Percentiles rank a stretch among this genome's conserved stretches.
These are phyloP conservation scores for Alternaria sp. DNA, from an alignment of 2,329 filamentous ascomycete genomes.

Conservation along the genomic window DNA sequence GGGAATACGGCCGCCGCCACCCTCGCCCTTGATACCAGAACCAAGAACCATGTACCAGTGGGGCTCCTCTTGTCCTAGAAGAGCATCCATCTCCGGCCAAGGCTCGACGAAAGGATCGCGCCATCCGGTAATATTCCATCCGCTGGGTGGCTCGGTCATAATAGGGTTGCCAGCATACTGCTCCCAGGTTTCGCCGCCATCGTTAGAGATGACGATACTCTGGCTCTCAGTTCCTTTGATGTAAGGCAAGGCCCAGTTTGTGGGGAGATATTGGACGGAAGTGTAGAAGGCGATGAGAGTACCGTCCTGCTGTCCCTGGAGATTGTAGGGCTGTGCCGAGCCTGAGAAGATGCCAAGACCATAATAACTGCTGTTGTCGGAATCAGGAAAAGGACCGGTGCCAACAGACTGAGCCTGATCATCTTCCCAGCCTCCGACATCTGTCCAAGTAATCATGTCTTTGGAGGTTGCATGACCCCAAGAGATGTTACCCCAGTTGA, in stretches of 20 bases:
- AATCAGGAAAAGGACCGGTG: conserved; percentile 44
- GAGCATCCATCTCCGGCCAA: conserved; percentile 51
- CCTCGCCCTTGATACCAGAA: conserved; percentile 55
- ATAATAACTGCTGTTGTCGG: conserved; percentile 53
- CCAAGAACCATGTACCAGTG: conserved; percentile 57
- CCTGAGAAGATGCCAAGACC: conserved; percentile 61
- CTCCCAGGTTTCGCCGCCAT: conserved; percentile 57
- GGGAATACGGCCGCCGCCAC: conserved; percentile 55
- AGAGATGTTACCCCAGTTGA: conserved; percentile 56
- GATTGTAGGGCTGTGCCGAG: conserved; percentile 57
- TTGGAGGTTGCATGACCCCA: conserved; percentile 58
- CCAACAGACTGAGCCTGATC: conserved; percentile 49
- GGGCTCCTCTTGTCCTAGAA: conserved; percentile 51
- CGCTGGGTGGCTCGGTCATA: conserved; percentile 50
- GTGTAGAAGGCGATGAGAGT: conserved; percentile 58
- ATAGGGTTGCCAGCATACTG: conserved; percentile 56
- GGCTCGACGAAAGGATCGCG: conserved; percentile 42
- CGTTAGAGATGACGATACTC: conserved; percentile 52
- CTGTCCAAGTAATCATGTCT: conserved; percentile 56
- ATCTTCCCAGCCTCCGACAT: conserved; percentile 56
- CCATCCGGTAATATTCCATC: conserved; percentile 54
- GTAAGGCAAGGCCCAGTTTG: conserved; percentile 54
- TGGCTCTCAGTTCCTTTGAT: conserved; percentile 55
- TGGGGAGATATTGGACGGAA: conserved; percentile 54
- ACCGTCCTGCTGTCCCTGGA: conserved; percentile 54